Evolutionary conservation across 2,329 filamentous ascomycete genomes (phyloP).

Genomic region (Xylariaceae sp.): DNA sequence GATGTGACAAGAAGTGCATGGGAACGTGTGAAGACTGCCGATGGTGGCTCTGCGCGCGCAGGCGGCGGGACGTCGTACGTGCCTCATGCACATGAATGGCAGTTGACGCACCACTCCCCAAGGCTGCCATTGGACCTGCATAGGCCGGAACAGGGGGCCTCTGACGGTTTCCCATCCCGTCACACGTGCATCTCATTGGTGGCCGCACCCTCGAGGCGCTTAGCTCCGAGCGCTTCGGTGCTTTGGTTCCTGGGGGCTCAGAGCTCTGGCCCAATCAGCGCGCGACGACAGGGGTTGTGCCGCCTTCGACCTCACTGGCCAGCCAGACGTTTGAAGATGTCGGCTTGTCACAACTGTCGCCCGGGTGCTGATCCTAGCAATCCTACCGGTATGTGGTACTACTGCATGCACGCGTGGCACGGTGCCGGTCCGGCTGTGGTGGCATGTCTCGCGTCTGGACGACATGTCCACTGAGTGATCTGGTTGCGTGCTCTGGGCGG

Average conservation of each 20-base stretch:
- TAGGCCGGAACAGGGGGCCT: conserved; percentile 8
- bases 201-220: too few relatives aligned
- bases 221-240: conserved; percentile 12
- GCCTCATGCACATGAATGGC: conserved; percentile 13
- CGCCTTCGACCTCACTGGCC: too few relatives aligned
- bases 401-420: too few relatives aligned
- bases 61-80: conserved; percentile 2
- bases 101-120: conserved; percentile 6
- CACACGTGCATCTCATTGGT: too few relatives aligned
- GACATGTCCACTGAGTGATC: too few relatives aligned
- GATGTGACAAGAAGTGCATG: conserved; percentile 20
- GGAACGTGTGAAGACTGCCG: conserved; percentile 3
- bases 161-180: too few relatives aligned
- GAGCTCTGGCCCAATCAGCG: conserved; percentile 10
- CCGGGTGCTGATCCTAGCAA: too few relatives aligned
- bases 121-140: conserved; percentile 1
- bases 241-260: too few relatives aligned
- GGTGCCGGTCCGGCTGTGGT: too few relatives aligned
- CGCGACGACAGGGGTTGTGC: conserved; percentile 11
- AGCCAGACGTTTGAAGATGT: conserved; percentile 6
- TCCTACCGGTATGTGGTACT: too few relatives aligned
- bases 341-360: conserved; percentile 21
- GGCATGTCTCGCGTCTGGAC: too few relatives aligned
- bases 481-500: too few relatives aligned
- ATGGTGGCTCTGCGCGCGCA: not conserved